Conservation (phyloP, 768 basidiomycete species). For the Kwoniella sp. region DNA sequence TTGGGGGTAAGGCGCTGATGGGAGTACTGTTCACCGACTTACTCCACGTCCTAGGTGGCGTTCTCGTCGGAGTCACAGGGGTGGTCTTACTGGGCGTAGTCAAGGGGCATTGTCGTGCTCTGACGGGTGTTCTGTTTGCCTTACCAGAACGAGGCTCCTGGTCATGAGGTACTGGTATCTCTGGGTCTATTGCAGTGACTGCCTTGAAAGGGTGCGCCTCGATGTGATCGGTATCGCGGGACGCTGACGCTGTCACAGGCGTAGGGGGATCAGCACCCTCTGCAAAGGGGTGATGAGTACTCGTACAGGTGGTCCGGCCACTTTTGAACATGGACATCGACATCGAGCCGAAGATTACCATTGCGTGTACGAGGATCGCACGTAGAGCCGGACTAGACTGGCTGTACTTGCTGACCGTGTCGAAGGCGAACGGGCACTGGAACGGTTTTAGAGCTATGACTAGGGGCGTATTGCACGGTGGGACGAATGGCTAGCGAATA, state of each 20-base stretch:
- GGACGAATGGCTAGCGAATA: no score
- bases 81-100: background rate
- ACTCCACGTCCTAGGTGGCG: constrained; percentile 4
- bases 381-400: no score
- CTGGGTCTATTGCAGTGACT: no score
- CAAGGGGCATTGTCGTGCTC: background rate
- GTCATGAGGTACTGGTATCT: no score
- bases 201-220: no score
- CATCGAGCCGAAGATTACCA: constrained; percentile 8
- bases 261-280: constrained; percentile 10
- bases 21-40: background rate
- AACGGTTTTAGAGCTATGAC: background rate
- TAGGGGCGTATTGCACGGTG: no score
- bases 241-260: background rate
- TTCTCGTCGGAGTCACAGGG: background rate
- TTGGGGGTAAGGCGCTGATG: background rate
- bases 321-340: background rate
- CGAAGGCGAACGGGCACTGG: no score
- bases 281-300: constrained; percentile 6
- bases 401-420: no score
- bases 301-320: constrained; percentile 18
- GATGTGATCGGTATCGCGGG: no score
- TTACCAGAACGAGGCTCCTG: no score
- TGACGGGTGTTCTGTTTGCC: background rate
- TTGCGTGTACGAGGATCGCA: no score